Percentiles rank a stretch among this genome's conserved stretches.
phyloP scores from a whole-genome alignment of 257 asterid genomes.

The Solanum pimpinellifolium region DNA sequence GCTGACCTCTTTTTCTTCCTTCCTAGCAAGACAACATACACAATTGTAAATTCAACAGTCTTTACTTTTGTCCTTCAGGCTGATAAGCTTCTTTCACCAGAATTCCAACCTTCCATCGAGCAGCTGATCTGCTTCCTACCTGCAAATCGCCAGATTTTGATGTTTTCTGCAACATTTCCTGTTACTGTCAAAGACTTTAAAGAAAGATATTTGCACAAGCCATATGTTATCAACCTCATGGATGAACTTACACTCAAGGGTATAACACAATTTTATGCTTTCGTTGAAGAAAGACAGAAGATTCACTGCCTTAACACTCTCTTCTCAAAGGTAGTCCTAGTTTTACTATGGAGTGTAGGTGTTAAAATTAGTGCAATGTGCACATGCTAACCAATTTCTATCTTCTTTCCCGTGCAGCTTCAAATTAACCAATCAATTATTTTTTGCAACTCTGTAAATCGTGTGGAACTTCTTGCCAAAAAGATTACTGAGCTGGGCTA shows the following conservation, averaged over 20 bases:
- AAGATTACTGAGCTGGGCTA: slow-evolving; percentile 89
- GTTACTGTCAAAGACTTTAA: slow-evolving; percentile 79
- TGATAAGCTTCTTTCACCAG: slow-evolving; percentile 87
- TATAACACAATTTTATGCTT: slow-evolving; percentile 78
- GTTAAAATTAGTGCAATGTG: not conserved
- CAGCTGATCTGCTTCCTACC: slow-evolving; percentile 65
- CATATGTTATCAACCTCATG: slow-evolving; percentile 83
- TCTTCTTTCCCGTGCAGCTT: slow-evolving; percentile 34
- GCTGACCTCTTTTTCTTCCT: not conserved
- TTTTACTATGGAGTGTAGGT: not conserved
- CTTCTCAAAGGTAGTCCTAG: slow-evolving; percentile 52
- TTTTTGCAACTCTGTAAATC: slow-evolving; percentile 90
- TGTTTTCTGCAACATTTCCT: slow-evolving; percentile 92
- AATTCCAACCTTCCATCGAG: slow-evolving; percentile 81
- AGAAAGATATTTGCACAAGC: slow-evolving; percentile 58
- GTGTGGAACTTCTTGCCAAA: slow-evolving; percentile 91
- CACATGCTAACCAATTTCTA: slow-evolving; percentile 2
- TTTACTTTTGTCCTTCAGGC: slow-evolving; percentile 49
- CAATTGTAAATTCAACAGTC: not conserved
- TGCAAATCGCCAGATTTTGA: slow-evolving; percentile 66
- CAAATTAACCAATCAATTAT: slow-evolving; percentile 91
- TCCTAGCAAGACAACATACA: not conserved
- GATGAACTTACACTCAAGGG: slow-evolving; percentile 94
- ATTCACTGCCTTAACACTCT: slow-evolving; percentile 85
- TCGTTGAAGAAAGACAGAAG: slow-evolving; percentile 93